Evolutionary conservation across 208 protist species (phyloP), one percentile per base, ranked within the genome.

Genomic region (Crithidia brevicula): DNA sequence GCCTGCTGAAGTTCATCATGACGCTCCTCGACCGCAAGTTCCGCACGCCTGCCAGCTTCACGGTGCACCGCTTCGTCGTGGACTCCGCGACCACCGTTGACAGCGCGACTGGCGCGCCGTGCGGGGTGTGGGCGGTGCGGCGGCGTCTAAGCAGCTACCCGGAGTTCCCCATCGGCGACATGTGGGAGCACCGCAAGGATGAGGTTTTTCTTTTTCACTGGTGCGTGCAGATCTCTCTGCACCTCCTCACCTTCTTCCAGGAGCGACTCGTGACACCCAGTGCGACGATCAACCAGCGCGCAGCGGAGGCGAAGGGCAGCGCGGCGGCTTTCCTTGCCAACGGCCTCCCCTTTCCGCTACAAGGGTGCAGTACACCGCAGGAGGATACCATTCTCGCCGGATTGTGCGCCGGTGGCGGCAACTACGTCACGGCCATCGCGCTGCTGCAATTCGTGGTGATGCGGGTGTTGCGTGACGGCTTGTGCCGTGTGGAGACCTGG

Each of bases 131-230:
- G 75, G 34, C 64, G 36, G 53, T 88, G 66, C 78, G 82, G 27
- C 33, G 22, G 9, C 67, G 61, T 1, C 36, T 88, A 15, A 42
- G 47, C 40, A 79, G 72, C 60, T 88, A 88, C 60, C 78, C 82
- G 8, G 76, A 77, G 46, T 88, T 85, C 67, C 79, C 79, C 27
- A 61, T 82, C 53, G 77, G 74, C 59, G 34, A 72, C 18, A 57
- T 72, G 34, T 67, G 47, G 53, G 82, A 88, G 63, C 76, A 88
- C 62, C 76, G 75, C 53, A 67, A 78, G 22, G 88, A 96, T 47
- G 91, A 96, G 67, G 50, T 87, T 20, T 93, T 90, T 60, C 77
- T 94, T 22, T 84, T 94, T 54, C 91, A 96, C 71, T 94, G 86
- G 86, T 88, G 78, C 57, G 78, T 61, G 45, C 91, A 96, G 65